Evolutionary conservation across 495 filamentous ascomycete genomes (phyloP).

Genomic region (Hyaloscypha finlandica): DNA sequence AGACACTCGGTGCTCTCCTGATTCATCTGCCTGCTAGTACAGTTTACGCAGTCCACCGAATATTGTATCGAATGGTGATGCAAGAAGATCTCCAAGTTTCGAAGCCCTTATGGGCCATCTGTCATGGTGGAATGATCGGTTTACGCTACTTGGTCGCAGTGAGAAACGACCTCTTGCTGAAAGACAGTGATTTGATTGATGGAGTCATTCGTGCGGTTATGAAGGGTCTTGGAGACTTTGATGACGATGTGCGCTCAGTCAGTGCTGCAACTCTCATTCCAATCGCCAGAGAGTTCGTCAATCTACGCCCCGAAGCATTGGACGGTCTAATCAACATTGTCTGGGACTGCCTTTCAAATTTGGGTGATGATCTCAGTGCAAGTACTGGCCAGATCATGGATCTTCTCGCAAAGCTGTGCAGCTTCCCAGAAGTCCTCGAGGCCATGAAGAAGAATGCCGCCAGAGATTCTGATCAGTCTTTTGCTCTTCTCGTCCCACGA

Average conservation of each 20-base stretch:
- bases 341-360: conserved; percentile 93
- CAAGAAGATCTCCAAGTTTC: conserved; percentile 74
- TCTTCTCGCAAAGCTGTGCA: conserved; percentile 90
- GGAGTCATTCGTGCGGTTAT: conserved; percentile 90
- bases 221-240: conserved; percentile 86
- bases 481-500: conserved; percentile 86
- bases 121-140: conserved; percentile 97
- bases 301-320: conserved; percentile 73
- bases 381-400: conserved; percentile 99
- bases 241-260: conserved; percentile 95
- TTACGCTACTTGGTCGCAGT: conserved; percentile 92
- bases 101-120: conserved; percentile 84
- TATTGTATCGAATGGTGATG: conserved; percentile 88
- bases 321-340: conserved; percentile 86
- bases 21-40: conserved; percentile 73
- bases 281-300: conserved; percentile 91
- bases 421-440: conserved; percentile 87
- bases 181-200: conserved; percentile 83
- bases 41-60: conserved; percentile 76
- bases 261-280: conserved; percentile 96
- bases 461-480: conserved; percentile 80
- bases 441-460: conserved; percentile 92
- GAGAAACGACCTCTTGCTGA: conserved; percentile 84
- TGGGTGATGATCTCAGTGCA: conserved; percentile 94
- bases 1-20: conserved; percentile 86